Evolutionary conservation across 495 filamentous ascomycete species (phyloP), one percentile per base, ranked within the genome.

Genomic region (Neurospora sp.): DNA sequence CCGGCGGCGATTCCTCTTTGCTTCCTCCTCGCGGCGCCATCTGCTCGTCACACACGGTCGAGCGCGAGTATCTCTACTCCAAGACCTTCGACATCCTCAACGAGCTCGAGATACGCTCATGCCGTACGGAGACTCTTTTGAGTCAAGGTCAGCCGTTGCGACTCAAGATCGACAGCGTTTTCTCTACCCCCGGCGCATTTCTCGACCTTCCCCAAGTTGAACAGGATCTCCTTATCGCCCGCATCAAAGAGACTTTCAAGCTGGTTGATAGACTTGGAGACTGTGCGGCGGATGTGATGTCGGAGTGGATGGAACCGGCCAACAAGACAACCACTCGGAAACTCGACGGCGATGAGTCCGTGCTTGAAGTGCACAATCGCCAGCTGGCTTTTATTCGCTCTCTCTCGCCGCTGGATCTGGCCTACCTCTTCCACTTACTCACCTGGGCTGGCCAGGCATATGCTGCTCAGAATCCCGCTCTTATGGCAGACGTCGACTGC

Each of bases 101-200:
- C 27, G 82, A 83, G 38, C 46, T 81, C 4, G 76, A 80, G 22
- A 69, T 42, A 10, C 78, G 82, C 3, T 22, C 73, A 3, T 40
- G 14, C 16, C 74, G 77, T 2, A 72, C 76, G 44, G 71, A 77
- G 9, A 22, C 41, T 4, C 65, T 83, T 14, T 69, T 81, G 40
- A 31, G 20, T 5, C n/a, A 1, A 5, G 69, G 35, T 18, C 38
- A 42, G 20, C 73, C 72, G 0, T 39, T 78, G 4, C 2, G 53
- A 1, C 31, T 1, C 22, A 61, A 16, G 27, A 14, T 46, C n/a
- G 18, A 37, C 0, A 39, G 42, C 46, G 1, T 35, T 5, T 42
- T 74, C 9, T 11, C 18, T 0, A 37, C 59, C 8, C 53, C 53
- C 41, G 38, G 14, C 0, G 65, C 16, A 27, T 35, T 72, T 44